phyloP scores from a whole-genome alignment of 352 stramenopile species.

The Phytophthora pluvialis region DNA sequence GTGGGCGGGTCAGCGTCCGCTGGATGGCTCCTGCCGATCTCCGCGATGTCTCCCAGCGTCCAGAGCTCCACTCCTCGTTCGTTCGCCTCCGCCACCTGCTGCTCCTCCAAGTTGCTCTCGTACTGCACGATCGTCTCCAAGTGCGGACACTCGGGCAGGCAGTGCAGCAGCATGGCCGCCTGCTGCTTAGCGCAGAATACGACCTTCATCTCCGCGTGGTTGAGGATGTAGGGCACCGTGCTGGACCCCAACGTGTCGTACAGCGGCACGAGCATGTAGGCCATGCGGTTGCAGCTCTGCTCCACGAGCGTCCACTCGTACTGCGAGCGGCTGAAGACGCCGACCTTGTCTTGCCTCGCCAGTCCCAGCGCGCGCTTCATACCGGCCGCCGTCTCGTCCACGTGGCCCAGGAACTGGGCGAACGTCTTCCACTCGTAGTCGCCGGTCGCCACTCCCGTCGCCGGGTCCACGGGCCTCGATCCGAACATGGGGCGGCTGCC shows the following conservation, averaged over 20 bases:
- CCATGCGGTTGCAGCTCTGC: conserved; percentile 66
- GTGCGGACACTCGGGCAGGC: conserved; percentile 42
- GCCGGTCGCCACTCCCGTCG: conserved; percentile 39
- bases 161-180: conserved; percentile 41
- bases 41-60: conserved; percentile 43
- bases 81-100: conserved; percentile 26
- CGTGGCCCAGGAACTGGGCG: conserved; percentile 51
- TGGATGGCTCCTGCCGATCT: conserved; percentile 35
- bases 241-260: conserved; percentile 67
- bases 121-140: conserved; percentile 56
- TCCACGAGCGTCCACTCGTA: conserved; percentile 73
- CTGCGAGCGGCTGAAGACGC: conserved; percentile 62
- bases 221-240: conserved; percentile 68
- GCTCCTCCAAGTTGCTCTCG: conserved; percentile 37
- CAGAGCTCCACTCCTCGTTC: conserved; percentile 39
- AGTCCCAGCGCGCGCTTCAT: conserved; percentile 46
- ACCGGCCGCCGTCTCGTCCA: conserved; percentile 39
- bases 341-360: conserved; percentile 51
- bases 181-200: conserved; percentile 59
- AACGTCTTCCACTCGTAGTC: conserved; percentile 64
- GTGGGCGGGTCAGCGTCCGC: conserved; percentile 49
- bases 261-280: conserved; percentile 71
- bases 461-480: conserved; percentile 43
- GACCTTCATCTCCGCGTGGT: conserved; percentile 67
- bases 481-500: conserved; percentile 58